Conservation (phyloP, 345 rosid genomes). For the Luvunga scandens region DNA sequence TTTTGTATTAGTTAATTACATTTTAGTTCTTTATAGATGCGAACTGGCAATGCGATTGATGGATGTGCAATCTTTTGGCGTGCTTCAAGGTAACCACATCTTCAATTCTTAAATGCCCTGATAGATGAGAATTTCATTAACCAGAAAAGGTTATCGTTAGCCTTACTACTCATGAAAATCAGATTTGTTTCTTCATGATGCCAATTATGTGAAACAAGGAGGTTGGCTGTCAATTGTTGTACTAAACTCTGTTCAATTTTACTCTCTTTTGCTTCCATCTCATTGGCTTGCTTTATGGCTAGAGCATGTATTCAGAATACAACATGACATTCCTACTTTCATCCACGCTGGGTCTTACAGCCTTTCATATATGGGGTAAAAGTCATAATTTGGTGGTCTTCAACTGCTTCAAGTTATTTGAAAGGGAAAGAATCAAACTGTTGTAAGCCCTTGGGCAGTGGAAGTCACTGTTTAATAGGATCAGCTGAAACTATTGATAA, state of each 20-base stretch:
- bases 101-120: slow-evolving; percentile 11
- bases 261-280: not conserved
- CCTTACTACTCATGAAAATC: not conserved
- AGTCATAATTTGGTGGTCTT: not conserved
- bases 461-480: not conserved
- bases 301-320: not conserved
- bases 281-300: not conserved
- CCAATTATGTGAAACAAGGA: not conserved
- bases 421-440: not conserved
- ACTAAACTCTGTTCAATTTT: not conserved
- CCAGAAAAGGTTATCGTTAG: not conserved
- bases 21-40: slow-evolving; percentile 59
- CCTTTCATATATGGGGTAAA: not conserved
- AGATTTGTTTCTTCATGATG: not conserved
- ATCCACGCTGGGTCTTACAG: not conserved
- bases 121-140: slow-evolving; percentile 7
- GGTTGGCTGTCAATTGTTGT: not conserved
- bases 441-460: not conserved
- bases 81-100: slow-evolving; percentile 53
- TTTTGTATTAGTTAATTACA: slow-evolving; percentile 1
- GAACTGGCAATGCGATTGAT: slow-evolving; percentile 88
- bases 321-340: not conserved
- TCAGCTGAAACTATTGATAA: not conserved
- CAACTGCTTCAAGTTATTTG: not conserved
- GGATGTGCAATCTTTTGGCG: slow-evolving; percentile 99